Evolutionary conservation across 2,329 filamentous ascomycete genomes (phyloP).

Genomic region (Sporothrix luriei): DNA sequence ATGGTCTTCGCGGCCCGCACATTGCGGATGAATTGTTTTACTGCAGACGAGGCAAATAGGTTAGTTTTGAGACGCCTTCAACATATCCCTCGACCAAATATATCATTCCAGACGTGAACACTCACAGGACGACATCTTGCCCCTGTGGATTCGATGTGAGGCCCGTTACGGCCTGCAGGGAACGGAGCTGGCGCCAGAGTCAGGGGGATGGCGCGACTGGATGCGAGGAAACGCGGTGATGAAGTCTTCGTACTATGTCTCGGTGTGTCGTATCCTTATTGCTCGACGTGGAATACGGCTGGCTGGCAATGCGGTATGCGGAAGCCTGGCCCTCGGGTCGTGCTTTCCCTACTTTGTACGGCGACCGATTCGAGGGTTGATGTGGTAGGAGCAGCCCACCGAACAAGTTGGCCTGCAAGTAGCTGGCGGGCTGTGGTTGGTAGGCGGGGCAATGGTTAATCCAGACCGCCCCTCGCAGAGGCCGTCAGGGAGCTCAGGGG

Average conservation of each 20-base stretch:
- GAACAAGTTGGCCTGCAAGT: slow-evolving; percentile 10
- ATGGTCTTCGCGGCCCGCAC: slow-evolving; percentile 98
- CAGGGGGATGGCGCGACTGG: background rate
- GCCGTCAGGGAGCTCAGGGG: slow-evolving; percentile 28
- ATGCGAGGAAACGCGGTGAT: background rate
- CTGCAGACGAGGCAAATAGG: slow-evolving; percentile 51
- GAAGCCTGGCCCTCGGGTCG: slow-evolving; percentile 20
- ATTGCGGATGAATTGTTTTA: slow-evolving; percentile 99
- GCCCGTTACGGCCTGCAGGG: slow-evolving; percentile 28
- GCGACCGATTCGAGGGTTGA: slow-evolving; percentile 11
- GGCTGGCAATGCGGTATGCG: slow-evolving; percentile 13
- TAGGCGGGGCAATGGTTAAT: slow-evolving; percentile 36
- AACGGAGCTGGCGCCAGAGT: slow-evolving; percentile 14
- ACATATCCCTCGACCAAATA: too few relatives aligned
- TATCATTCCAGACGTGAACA: background rate
- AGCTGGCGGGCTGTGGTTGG: slow-evolving; percentile 26
- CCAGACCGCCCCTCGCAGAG: slow-evolving; percentile 32
- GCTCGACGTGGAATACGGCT: background rate
- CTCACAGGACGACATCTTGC: slow-evolving; percentile 36
- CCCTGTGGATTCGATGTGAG: slow-evolving; percentile 22
- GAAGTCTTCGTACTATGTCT: background rate
- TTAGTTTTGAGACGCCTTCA: background rate
- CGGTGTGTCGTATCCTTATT: slow-evolving; percentile 1
- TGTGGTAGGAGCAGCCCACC: background rate
- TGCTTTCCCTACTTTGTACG: background rate